phyloP scores from a whole-genome alignment of 2,329 filamentous ascomycete genomes.

The Truncatella angustata region DNA sequence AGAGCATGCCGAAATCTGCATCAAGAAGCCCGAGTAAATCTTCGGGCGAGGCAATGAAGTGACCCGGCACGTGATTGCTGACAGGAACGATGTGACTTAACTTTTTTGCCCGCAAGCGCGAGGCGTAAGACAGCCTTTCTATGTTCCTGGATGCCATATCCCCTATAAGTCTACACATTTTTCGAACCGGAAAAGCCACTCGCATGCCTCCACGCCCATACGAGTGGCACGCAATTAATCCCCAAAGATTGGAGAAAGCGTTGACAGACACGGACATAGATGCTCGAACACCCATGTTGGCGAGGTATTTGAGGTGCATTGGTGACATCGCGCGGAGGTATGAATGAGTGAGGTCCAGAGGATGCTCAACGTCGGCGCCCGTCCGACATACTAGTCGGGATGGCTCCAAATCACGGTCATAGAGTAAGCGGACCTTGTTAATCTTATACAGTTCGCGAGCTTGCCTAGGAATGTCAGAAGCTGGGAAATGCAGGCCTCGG shows the following conservation, averaged over 20 bases:
- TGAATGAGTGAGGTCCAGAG: constrained; percentile 79
- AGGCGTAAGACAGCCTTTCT: constrained; percentile 82
- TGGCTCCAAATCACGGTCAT: constrained; percentile 78
- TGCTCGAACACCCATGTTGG: constrained; percentile 86
- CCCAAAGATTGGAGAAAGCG: constrained; percentile 83
- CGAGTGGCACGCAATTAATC: constrained; percentile 80
- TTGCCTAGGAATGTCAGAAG: constrained; percentile 82
- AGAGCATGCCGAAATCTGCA: constrained; percentile 82
- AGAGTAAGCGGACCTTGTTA: constrained; percentile 85
- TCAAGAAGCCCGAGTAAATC: constrained; percentile 82
- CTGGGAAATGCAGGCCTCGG: constrained; percentile 85
- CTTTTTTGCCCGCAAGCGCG: constrained; percentile 79
- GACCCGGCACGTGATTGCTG: constrained; percentile 78
- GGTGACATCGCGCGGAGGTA: constrained; percentile 89
- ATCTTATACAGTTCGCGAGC: constrained; percentile 85
- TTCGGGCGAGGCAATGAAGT: constrained; percentile 86
- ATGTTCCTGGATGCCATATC: constrained; percentile 86
- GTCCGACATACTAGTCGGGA: constrained; percentile 79
- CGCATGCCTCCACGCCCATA: constrained; percentile 79
- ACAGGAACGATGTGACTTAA: constrained; percentile 83
- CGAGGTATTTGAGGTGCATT: constrained; percentile 83
- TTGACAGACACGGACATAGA: constrained; percentile 95
- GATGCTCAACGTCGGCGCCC: constrained; percentile 67
- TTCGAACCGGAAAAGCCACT: constrained; percentile 85
- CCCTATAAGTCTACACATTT: constrained; percentile 86